Percentiles rank a stretch among this genome's conserved stretches.
These are phyloP conservation scores for Macrolepiota albuminosa DNA, from an alignment of 768 basidiomycete genomes.

Conservation along the genomic window DNA sequence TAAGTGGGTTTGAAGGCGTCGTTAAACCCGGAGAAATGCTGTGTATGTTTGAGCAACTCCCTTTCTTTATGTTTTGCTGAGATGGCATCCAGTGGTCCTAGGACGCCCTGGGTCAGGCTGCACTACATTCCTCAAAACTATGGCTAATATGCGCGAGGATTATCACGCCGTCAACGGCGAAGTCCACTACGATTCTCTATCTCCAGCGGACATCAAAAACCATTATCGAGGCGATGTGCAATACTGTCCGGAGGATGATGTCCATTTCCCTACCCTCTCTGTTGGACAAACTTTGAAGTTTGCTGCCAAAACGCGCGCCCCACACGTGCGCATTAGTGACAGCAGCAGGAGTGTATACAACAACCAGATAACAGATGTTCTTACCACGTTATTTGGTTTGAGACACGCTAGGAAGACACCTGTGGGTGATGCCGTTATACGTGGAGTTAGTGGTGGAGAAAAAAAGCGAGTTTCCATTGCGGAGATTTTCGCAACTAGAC, in stretches of 20 bases:
- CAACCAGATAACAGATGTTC: slow-evolving; percentile 45
- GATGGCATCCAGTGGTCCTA: slow-evolving; percentile 55
- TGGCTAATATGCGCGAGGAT: slow-evolving; percentile 71
- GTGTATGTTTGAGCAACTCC: slow-evolving; percentile 39
- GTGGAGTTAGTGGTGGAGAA: slow-evolving; percentile 55
- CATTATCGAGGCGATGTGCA: slow-evolving; percentile 75
- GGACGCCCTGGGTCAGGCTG: slow-evolving; percentile 89
- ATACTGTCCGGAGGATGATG: slow-evolving; percentile 81
- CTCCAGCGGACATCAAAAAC: slow-evolving; percentile 55
- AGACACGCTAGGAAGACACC: slow-evolving; percentile 61
- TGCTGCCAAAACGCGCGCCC: slow-evolving; percentile 63
- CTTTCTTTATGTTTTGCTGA: background rate
- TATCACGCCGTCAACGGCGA: slow-evolving; percentile 69
- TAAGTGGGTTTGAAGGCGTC: slow-evolving; percentile 58
- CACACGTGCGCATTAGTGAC: slow-evolving; percentile 43
- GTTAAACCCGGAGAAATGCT: slow-evolving; percentile 73
- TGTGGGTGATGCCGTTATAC: slow-evolving; percentile 61
- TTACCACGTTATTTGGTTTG: slow-evolving; percentile 73
- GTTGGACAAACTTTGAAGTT: slow-evolving; percentile 73
- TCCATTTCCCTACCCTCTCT: slow-evolving; percentile 80
- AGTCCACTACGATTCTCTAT: slow-evolving; percentile 71
- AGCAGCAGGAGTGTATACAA: slow-evolving; percentile 39
- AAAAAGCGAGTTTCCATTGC: slow-evolving; percentile 58
- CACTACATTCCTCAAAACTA: slow-evolving; percentile 74
- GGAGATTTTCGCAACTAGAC: slow-evolving; percentile 56